Evolutionary conservation across 768 basidiomycete species (phyloP).

Genomic region (Agrocybe pediades): DNA sequence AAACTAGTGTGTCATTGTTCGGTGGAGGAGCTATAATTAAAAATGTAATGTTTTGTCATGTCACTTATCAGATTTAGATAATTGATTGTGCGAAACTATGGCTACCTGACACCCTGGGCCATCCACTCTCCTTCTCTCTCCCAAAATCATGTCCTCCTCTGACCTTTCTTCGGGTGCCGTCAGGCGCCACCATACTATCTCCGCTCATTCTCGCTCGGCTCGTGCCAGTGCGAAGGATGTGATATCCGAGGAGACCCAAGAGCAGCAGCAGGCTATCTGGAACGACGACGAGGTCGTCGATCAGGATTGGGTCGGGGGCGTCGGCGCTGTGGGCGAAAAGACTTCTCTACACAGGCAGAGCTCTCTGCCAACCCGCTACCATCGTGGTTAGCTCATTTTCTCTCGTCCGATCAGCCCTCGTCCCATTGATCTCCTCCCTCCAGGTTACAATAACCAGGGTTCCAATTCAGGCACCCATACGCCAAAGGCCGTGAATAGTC

Average conservation of each 20-base stretch:
- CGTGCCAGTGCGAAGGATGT: slow-evolving; percentile 61
- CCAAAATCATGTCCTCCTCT: slow-evolving; percentile 34
- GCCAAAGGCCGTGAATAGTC: slow-evolving; percentile 77
- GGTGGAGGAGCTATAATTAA: background rate
- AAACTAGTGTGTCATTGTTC: slow-evolving; percentile 7
- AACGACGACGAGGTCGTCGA: slow-evolving; percentile 79
- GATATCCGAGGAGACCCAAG: slow-evolving; percentile 68
- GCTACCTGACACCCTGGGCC: slow-evolving; percentile 19
- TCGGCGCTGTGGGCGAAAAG: slow-evolving; percentile 85
- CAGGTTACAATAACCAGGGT: slow-evolving; percentile 54
- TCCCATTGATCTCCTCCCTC: slow-evolving; percentile 17
- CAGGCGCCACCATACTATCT: slow-evolving; percentile 84
- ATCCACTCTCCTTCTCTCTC: slow-evolving; percentile 16
- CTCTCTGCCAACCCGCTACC: slow-evolving; percentile 80
- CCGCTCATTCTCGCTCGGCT: slow-evolving; percentile 68
- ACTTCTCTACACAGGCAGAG: slow-evolving; percentile 77
- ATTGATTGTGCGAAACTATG: slow-evolving; percentile 28
- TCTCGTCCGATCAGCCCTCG: slow-evolving; percentile 21
- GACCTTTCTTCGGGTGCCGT: slow-evolving; percentile 52
- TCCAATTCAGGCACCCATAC: slow-evolving; percentile 63
- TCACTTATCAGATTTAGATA: slow-evolving; percentile 19
- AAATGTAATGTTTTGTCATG: background rate
- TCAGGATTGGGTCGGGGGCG: slow-evolving; percentile 79
- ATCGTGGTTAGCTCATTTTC: slow-evolving; percentile 54
- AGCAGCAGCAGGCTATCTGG: slow-evolving; percentile 55